Percentiles rank a stretch among this genome's conserved stretches.
phyloP scores from a whole-genome alignment of 1,284 basidiomycete species.

The Fomitopsis betulina region DNA sequence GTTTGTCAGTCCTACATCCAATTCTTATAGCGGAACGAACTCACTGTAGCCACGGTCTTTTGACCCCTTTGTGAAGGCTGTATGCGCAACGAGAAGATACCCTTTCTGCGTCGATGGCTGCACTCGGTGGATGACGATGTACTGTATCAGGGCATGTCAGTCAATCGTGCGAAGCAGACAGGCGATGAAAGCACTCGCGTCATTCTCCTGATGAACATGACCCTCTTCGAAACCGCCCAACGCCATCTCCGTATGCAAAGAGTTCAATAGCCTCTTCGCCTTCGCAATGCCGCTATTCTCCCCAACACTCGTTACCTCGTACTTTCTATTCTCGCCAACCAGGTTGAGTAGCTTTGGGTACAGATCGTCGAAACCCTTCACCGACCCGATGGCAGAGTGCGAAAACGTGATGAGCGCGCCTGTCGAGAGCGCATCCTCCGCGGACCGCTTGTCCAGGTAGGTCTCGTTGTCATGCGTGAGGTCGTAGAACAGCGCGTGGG shows the following conservation, averaged over 20 bases:
- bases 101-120: slow-evolving; percentile 90
- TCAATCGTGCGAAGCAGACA: not conserved
- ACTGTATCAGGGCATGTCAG: slow-evolving; percentile 41
- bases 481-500: slow-evolving; percentile 92
- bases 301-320: slow-evolving; percentile 56
- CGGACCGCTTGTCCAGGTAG: slow-evolving; percentile 81
- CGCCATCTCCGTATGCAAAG: slow-evolving; percentile 87
- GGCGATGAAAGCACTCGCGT: slow-evolving; percentile 48
- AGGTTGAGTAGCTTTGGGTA: slow-evolving; percentile 89
- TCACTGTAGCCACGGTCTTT: slow-evolving; percentile 77
- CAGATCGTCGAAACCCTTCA: slow-evolving; percentile 95
- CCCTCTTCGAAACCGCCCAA: slow-evolving; percentile 81
- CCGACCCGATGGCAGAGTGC: slow-evolving; percentile 82
- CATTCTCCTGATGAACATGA: slow-evolving; percentile 92
- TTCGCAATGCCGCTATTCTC: slow-evolving; percentile 69
- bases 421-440: slow-evolving; percentile 90
- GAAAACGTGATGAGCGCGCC: slow-evolving; percentile 88
- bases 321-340: slow-evolving; percentile 77
- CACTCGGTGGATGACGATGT: slow-evolving; percentile 87
- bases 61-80: slow-evolving; percentile 77
- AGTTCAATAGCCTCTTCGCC: slow-evolving; percentile 83
- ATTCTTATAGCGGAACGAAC: slow-evolving; percentile 11
- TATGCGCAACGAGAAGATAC: slow-evolving; percentile 86
- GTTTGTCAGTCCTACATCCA: not conserved
- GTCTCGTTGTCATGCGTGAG: slow-evolving; percentile 96